Percentiles rank a stretch among this genome's conserved stretches.
Conservation (phyloP, 345 rosid species). For the Citrus hindsii region DNA sequence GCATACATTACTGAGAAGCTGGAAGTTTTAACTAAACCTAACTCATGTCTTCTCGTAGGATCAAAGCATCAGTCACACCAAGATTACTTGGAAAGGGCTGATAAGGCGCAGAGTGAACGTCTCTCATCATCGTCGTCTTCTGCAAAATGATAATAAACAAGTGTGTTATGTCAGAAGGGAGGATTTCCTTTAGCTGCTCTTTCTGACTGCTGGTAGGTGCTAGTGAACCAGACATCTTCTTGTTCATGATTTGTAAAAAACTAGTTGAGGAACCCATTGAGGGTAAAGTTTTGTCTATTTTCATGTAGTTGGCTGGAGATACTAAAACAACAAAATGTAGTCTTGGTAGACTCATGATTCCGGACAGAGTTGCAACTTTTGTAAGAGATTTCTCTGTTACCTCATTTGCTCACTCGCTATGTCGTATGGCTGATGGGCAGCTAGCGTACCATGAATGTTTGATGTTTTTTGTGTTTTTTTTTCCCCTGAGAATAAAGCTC, state of each 20-base stretch:
- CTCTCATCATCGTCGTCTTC: constrained; percentile 57
- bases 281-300: not conserved
- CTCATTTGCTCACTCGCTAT: no score
- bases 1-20: not conserved
- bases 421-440: not conserved
- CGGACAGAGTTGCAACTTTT: not conserved
- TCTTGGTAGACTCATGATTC: not conserved
- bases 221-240: not conserved
- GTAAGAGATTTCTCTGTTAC: not conserved
- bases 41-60: constrained; percentile 36
- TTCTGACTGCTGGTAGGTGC: constrained; percentile 4
- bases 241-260: not conserved
- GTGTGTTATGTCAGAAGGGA: constrained; percentile 8
- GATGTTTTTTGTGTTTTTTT: not conserved
- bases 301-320: not conserved
- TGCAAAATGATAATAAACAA: constrained; percentile 30
- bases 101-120: constrained; percentile 73
- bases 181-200: constrained; percentile 10
- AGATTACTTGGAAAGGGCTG: constrained; percentile 96
- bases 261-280: not conserved
- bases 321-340: not conserved
- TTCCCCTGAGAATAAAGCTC: not conserved
- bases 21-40: not conserved
- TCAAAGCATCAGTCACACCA: constrained; percentile 88
- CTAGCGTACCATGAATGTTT: not conserved